A percentile compares a stretch with the other conserved stretches of the same genome.
phyloP scores from a whole-genome alignment of 441 rosid species.

The Sinapis alba region DNA sequence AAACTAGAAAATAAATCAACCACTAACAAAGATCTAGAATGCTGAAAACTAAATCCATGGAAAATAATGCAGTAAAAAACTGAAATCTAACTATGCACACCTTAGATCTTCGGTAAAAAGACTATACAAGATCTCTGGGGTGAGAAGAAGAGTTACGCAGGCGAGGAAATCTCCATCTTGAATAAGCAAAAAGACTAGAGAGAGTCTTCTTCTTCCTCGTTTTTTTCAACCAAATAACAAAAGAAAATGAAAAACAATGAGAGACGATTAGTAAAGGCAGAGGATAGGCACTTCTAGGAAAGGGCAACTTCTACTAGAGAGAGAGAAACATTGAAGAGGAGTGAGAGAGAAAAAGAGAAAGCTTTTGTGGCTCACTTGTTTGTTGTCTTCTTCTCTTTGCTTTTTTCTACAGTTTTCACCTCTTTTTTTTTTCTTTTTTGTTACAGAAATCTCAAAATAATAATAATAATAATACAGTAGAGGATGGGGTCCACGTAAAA shows the following conservation, averaged over 20 bases:
- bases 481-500: constrained; percentile 20
- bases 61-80: not conserved
- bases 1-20: not conserved
- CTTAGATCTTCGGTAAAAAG: constrained; percentile 28
- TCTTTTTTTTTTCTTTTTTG: not conserved
- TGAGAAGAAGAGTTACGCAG: constrained; percentile 7
- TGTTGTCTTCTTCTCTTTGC: constrained; percentile 19
- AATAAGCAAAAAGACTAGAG: not conserved
- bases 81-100: constrained; percentile 14
- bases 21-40: not conserved
- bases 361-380: constrained; percentile 6
- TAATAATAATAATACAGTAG: not conserved
- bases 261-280: constrained; percentile 28
- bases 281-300: constrained; percentile 17
- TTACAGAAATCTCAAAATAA: not conserved
- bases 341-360: not conserved
- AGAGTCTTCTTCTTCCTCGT: constrained; percentile 24
- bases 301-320: constrained; percentile 30
- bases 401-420: constrained; percentile 23
- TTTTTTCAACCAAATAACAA: not conserved
- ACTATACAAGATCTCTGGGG: not conserved
- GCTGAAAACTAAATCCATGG: constrained; percentile 1
- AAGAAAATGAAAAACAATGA: not conserved
- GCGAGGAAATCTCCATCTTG: not conserved
- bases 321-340: not conserved